Percentiles rank a stretch among this genome's conserved stretches.
phyloP scores from a whole-genome alignment of 257 asterid species.

The Verbascum thapsus region DNA sequence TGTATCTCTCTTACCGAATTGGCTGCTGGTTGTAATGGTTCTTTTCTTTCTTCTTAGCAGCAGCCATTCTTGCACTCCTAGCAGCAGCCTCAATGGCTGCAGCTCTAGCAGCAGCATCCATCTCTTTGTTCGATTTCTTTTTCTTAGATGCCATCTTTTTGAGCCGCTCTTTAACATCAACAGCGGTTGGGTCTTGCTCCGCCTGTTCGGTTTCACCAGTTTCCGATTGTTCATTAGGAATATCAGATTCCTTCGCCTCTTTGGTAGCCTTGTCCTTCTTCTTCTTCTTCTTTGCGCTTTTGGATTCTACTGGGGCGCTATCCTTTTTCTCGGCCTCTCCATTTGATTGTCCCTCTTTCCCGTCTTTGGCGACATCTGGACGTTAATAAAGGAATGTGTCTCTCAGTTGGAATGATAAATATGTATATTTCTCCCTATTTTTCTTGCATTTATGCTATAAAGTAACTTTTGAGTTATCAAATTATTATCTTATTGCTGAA shows the following conservation, averaged over 20 bases:
- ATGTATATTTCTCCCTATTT: too few species aligned
- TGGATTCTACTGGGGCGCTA: slow-evolving; percentile 67
- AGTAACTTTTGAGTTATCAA: too few species aligned
- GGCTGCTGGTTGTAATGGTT: slow-evolving; percentile 96
- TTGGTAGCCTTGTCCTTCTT: slow-evolving; percentile 80
- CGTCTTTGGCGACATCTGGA: slow-evolving; percentile 47
- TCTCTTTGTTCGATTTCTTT: slow-evolving; percentile 84
- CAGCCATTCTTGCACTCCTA: slow-evolving; percentile 80
- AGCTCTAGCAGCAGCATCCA: slow-evolving; percentile 84
- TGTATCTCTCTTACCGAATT: slow-evolving; percentile 50
- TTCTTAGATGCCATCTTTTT: slow-evolving; percentile 85
- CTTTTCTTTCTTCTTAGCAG: slow-evolving; percentile 97
- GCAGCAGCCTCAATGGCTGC: slow-evolving; percentile 95
- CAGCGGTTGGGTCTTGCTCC: slow-evolving; percentile 55
- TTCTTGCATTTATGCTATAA: too few species aligned
- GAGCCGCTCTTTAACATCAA: slow-evolving; percentile 69
- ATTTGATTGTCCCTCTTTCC: slow-evolving; percentile 46
- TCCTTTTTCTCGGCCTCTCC: slow-evolving; percentile 65
- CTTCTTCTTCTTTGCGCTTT: slow-evolving; percentile 86
- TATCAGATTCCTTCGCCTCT: slow-evolving; percentile 63
- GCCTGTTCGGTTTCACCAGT: slow-evolving; percentile 40
- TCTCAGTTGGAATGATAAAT: neutral
- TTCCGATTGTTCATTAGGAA: slow-evolving; percentile 49
- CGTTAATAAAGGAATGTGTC: neutral
- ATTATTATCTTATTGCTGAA: too few species aligned